Evolutionary conservation across 2,329 filamentous ascomycete genomes (phyloP).

Genomic region (Hypoxylon sp.): DNA sequence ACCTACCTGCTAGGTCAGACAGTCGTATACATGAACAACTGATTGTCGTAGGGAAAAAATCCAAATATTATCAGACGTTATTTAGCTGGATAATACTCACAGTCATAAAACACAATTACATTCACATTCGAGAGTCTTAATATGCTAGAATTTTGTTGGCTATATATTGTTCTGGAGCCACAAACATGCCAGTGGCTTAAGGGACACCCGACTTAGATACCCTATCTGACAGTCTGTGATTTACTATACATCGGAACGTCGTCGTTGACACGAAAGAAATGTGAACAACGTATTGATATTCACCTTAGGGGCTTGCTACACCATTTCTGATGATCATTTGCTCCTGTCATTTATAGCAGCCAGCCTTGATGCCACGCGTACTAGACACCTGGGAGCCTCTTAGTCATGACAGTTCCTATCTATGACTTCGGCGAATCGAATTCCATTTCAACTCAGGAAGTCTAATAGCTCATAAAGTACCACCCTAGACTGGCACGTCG

Average conservation of each 20-base stretch:
- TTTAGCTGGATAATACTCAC: not conserved
- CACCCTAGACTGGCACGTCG: not conserved
- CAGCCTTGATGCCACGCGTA: not conserved
- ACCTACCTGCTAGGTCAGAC: not conserved
- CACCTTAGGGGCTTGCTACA: not conserved
- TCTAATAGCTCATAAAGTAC: not conserved
- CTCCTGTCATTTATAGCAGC: not conserved
- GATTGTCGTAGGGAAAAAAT: not conserved
- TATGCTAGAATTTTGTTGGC: not conserved
- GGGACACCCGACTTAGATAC: not conserved
- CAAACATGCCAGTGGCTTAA: not conserved
- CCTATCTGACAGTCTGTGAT: not conserved
- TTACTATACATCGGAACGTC: not conserved
- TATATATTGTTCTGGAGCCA: not conserved
- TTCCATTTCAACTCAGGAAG: not conserved
- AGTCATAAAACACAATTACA: not conserved
- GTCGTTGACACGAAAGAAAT: not conserved
- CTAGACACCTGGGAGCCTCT: not conserved
- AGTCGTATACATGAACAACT: not conserved
- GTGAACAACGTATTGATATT: not conserved
- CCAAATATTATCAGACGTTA: not conserved
- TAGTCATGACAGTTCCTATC: not conserved
- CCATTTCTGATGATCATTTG: not conserved
- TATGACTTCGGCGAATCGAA: not conserved
- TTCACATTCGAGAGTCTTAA: not conserved